These are phyloP conservation scores for Trichoderma gamsii DNA, from an alignment of 495 filamentous ascomycete species.

Conservation along the genomic window DNA sequence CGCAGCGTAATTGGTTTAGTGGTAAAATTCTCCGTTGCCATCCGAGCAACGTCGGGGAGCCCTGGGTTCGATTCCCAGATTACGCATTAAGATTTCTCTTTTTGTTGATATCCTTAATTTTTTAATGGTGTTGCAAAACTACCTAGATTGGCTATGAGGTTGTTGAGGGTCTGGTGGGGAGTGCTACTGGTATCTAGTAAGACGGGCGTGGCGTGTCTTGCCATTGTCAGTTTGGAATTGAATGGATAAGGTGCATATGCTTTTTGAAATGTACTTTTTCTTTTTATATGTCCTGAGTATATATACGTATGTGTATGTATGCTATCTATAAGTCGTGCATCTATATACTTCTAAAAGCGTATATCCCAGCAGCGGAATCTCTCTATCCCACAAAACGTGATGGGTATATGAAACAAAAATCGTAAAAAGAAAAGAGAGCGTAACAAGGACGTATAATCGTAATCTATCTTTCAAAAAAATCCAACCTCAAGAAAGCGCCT, in stretches of 20 bases:
- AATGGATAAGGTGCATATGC: neutral
- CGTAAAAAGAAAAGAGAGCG: neutral
- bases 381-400: neutral
- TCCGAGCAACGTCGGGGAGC: slow-evolving; percentile 12
- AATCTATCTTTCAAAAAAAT: neutral
- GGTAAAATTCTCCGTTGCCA: slow-evolving; percentile 14
- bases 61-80: slow-evolving; percentile 14
- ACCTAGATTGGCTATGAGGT: neutral
- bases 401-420: neutral
- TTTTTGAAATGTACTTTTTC: neutral
- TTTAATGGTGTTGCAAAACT: neutral
- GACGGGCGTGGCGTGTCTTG: too few relatives aligned
- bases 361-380: slow-evolving; percentile 1
- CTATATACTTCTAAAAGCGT: neutral
- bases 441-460: slow-evolving; percentile 3
- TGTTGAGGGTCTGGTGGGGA: neutral
- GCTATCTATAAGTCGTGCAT: neutral
- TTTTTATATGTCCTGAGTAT: slow-evolving; percentile 9
- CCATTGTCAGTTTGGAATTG: neutral
- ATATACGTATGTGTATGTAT: neutral
- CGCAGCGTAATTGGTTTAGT: slow-evolving; percentile 11
- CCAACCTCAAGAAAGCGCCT: neutral
- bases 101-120: neutral
- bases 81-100: slow-evolving; percentile 6
- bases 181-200: neutral